Evolutionary conservation across 495 filamentous ascomycete genomes (phyloP).

Genomic region (Xylaria palmicola): DNA sequence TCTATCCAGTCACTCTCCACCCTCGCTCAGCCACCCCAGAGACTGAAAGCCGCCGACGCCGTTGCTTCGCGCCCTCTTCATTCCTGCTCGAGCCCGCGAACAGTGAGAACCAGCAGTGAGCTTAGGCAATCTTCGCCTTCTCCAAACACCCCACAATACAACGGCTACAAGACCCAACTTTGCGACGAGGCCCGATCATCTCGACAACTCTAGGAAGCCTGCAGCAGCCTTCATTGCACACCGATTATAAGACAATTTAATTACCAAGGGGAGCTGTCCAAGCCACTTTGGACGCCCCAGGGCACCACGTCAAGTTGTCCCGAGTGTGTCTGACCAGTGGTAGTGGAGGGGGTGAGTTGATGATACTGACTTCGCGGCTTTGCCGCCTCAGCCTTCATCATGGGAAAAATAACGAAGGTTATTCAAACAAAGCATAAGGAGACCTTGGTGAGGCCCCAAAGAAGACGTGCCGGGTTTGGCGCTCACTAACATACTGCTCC

Average conservation of each 20-base stretch:
- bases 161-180: slow-evolving; percentile 28
- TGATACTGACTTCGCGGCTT: slow-evolving; percentile 48
- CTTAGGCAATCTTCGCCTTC: slow-evolving; percentile 15
- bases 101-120: slow-evolving; percentile 7
- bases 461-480: slow-evolving; percentile 21
- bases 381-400: slow-evolving; percentile 56
- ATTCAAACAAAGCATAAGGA: slow-evolving; percentile 91
- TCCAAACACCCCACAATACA: slow-evolving; percentile 3
- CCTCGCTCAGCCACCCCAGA: slow-evolving; percentile 11
- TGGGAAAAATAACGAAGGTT: slow-evolving; percentile 97
- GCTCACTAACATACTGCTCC: slow-evolving; percentile 30
- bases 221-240: slow-evolving; percentile 17
- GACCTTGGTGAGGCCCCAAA: slow-evolving; percentile 69
- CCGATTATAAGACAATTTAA: slow-evolving; percentile 13
- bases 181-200: slow-evolving; percentile 25
- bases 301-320: slow-evolving; percentile 34
- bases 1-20: slow-evolving; percentile 22
- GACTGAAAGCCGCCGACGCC: not conserved
- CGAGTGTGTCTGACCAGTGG: slow-evolving; percentile 35
- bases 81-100: not conserved
- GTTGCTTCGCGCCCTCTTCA: slow-evolving; percentile 5
- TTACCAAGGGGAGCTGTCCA: slow-evolving; percentile 28
- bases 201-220: slow-evolving; percentile 11
- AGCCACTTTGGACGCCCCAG: slow-evolving; percentile 30
- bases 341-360: slow-evolving; percentile 49